Evolutionary conservation across 2,329 filamentous ascomycete species (phyloP), one percentile per base, ranked within the genome.

Genomic region (Fusarium newnesense): DNA sequence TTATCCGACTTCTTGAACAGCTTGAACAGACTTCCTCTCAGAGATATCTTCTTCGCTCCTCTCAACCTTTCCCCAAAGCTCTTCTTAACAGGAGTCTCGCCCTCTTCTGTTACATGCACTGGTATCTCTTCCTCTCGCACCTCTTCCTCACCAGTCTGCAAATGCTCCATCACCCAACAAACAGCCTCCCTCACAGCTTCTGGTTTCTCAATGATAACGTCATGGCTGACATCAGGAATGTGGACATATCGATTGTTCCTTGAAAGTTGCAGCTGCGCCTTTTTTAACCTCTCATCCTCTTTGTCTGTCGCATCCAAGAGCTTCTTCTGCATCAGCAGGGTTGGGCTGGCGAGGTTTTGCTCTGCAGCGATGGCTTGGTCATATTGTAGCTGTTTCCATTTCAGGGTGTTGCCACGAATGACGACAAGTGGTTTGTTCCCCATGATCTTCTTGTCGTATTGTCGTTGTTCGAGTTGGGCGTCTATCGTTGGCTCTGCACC

Each of bases 261-360:
- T 4, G 75, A 76, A 2, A 76, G 54, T 7, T 59, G 63, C 5
- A 76, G 9, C 19, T 76, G 75, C 0, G 62, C 67, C 16, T 61
- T 76, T 19, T 76, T 76, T 10, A 76, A 12, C 7, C 60, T 71
- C 30, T 76, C 75, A 3, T 76, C 75, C 12, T 76, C 75, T 6
- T 64, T 61, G 15, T 75, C 72, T 2, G 46, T 62, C 9, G 54
- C 65, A 9, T 75, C 66, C 3, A 76, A 7, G 2, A 76, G 36
- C 34, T 64, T 44, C 16, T 67, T 76, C 24, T 74, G 73, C 2
- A 59, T 49, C 4, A 34, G 3, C 11, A 75, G 58, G 37, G 46
- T 40, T 26, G 69, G 59, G 8, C 24, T 70, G 2, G 60, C 30
- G 13, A 46, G 30, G 15, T 44, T 56, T 1, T 56, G 36, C 18